Base-by-base conservation (phyloP, 768 basidiomycete species). In the Serpula lacrymans region DNA sequence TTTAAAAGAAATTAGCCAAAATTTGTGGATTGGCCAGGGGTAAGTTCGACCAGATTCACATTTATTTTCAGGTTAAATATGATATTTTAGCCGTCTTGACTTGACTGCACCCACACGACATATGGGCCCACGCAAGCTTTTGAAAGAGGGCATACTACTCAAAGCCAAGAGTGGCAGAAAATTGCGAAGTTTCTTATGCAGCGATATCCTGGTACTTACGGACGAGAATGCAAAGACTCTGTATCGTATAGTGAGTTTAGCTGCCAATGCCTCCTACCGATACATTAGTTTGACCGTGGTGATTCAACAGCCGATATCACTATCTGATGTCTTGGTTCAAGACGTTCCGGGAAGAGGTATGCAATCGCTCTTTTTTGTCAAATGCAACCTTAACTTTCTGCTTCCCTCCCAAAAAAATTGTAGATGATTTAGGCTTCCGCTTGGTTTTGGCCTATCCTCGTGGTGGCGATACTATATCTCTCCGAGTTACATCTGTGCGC, bases 1-100 rank as follows among this genome's bases (percentile, higher is more conserved):
- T n/a, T 69, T 99, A 2, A 72, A 71, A 33, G 69, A 66, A 17
- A 74, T 97, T 24, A 91, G 88, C 12, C 78, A 85, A 43, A 67
- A 87, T 52, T 68, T 98, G 4, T 93, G 88, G 84, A 82, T 97
- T 43, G 91, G 90, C 3, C 76, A 89, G 64, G 89, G 80, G 87
- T 88, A 40, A 49, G 79, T 55, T 10, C 25, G 14, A 11, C 4
- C 37, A 6, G 24, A 38, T 38, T 25, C 37, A 38, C 18, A 38
- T n/a, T 13, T 23, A n/a, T n/a, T n/a, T n/a, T n/a, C n/a, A n/a
- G n/a, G n/a, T n/a, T n/a, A n/a, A n/a, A n/a, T n/a, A n/a, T n/a
- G n/a, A n/a, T n/a, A n/a, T 26, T 10, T 6, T 41, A 84, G 83
- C 5, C 82, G 85, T 13, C 77, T 96, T 16, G 92, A 97, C 57